Percentiles rank a stretch among this genome's conserved stretches.
phyloP scores from a whole-genome alignment of 306 rosid genomes.

The Vigna angularis region DNA sequence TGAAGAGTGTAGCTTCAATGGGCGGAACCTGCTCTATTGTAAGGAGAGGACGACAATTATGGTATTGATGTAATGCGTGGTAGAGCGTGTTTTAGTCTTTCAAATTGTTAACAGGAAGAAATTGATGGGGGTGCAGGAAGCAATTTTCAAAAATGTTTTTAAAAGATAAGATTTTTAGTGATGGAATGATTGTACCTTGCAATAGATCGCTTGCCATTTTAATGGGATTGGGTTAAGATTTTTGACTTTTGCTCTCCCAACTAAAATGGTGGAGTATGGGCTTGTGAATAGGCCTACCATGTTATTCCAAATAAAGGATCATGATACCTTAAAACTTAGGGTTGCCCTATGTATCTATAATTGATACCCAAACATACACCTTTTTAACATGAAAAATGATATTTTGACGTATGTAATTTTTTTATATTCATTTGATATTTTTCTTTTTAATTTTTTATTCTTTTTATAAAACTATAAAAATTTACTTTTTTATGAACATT shows the following conservation, averaged over 20 bases:
- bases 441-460: too few species aligned
- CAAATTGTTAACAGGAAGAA: too few species aligned
- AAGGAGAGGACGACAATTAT: neutral
- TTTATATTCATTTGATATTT: too few species aligned
- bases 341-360: slow-evolving; percentile 17
- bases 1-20: neutral
- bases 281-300: slow-evolving; percentile 43
- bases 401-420: too few species aligned
- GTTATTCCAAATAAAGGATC: neutral
- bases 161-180: neutral
- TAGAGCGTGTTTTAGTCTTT: too few species aligned
- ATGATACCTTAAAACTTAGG: slow-evolving; percentile 9
- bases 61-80: too few species aligned
- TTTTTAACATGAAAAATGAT: neutral
- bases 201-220: neutral
- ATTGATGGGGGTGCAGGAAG: too few species aligned
- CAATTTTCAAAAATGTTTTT: too few species aligned
- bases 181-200: neutral
- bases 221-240: slow-evolving; percentile 30
- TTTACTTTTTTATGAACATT: too few species aligned
- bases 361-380: slow-evolving; percentile 35
- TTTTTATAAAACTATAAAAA: too few species aligned
- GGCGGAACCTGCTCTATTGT: neutral
- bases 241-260: slow-evolving; percentile 16
- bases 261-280: slow-evolving; percentile 24